These are phyloP conservation scores for Ascochyta koolunga DNA, from an alignment of 2,329 filamentous ascomycete species.

Conservation along the genomic window DNA sequence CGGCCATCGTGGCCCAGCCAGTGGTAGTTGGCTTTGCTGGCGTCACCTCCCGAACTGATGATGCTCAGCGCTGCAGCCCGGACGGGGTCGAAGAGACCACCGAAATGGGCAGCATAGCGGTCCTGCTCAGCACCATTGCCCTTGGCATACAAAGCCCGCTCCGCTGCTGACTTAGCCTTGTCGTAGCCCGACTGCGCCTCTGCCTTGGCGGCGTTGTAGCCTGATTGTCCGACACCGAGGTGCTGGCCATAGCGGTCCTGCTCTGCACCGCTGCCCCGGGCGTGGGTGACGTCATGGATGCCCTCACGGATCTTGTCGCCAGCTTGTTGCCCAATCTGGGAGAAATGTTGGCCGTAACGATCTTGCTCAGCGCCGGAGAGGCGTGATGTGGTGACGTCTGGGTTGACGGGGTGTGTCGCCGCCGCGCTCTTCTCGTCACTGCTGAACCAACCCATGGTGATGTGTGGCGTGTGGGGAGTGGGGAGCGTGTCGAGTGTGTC, in stretches of 20 bases:
- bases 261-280: slow-evolving; percentile 38
- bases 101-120: slow-evolving; percentile 40
- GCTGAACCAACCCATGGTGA: slow-evolving; percentile 37
- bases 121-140: slow-evolving; percentile 42
- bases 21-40: slow-evolving; percentile 32
- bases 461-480: slow-evolving; percentile 1
- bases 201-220: slow-evolving; percentile 25
- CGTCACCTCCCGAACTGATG: slow-evolving; percentile 27
- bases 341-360: slow-evolving; percentile 39
- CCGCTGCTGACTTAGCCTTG: slow-evolving; percentile 28
- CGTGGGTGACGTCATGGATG: slow-evolving; percentile 25
- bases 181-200: slow-evolving; percentile 24
- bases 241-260: slow-evolving; percentile 41
- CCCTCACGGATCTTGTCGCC: slow-evolving; percentile 29
- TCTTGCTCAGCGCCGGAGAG: slow-evolving; percentile 44
- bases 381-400: slow-evolving; percentile 30
- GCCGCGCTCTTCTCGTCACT: slow-evolving; percentile 28
- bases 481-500: slow-evolving; percentile 3
- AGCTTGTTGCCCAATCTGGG: slow-evolving; percentile 26
- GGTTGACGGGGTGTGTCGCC: slow-evolving; percentile 28
- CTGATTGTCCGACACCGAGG: slow-evolving; percentile 26
- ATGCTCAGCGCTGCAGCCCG: slow-evolving; percentile 31
- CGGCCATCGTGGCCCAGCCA: slow-evolving; percentile 42
- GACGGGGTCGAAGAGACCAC: slow-evolving; percentile 34
- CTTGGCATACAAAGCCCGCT: slow-evolving; percentile 20